Evolutionary conservation across 768 basidiomycete species (phyloP), one percentile per base, ranked within the genome.

Genomic region (Phylloporus arenicola): DNA sequence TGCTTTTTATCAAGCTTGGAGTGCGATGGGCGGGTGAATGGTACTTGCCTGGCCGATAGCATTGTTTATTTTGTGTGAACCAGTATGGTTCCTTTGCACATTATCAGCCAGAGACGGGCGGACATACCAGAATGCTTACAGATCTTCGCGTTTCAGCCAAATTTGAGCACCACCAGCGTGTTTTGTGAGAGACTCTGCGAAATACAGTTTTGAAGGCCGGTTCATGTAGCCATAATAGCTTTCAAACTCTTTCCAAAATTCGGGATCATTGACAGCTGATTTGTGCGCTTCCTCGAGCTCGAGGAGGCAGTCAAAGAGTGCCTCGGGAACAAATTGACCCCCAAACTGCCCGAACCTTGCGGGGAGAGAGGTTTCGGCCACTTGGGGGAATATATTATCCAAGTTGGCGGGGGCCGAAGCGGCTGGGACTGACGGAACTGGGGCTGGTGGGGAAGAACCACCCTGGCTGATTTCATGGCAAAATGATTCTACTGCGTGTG

Each of bases 51-150:
- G 94, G 31, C 96, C 96, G 52, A 99, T 86, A 20, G 95, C 95
- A 67, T 99, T 99, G 72, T 98, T 98, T 64, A 99, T 98, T 70
- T 98, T 99, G 71, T 99, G 96, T 10, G 94, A 97, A 14, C 96
- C 96, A 0, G 96, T 98, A 65, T 98, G 95, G 67, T 99, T 99
- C 52, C 88, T 91, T 51, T 30, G 45, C 13, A 38, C n/a, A 17
- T 7, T 17, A 37, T 69, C 41, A 48, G 40, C 20, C 19, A 6
- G 48, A 9, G 13, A 25, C 17, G 19, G 24, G 43, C 19, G 40
- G 17, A 19, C 44, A 19, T 47, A 35, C 52, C 43, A 20, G 22
- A 17, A 11, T 20, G 66, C 86, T 55, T 55, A 87, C 86, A 95
- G 63, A 60, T 95, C 92, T 70, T 94, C 95, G 41, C 93, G 83